Conservation (phyloP, 495 filamentous ascomycete genomes). For the Pseudomonodictys pantanalensis region DNA sequence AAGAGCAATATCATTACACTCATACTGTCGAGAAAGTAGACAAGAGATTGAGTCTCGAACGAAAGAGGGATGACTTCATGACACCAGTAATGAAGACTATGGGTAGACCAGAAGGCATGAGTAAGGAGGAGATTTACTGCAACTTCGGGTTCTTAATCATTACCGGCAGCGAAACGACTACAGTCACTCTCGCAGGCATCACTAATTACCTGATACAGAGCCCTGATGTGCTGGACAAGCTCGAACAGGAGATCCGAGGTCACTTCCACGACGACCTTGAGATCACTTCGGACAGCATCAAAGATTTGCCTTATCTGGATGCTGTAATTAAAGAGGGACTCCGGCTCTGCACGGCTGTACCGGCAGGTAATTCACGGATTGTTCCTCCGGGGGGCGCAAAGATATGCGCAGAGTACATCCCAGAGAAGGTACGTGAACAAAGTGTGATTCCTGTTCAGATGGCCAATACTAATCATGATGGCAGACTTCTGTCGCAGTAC, state of each 20-base stretch:
- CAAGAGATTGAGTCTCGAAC: conserved; percentile 4
- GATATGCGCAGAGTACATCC: not conserved
- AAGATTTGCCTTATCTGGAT: conserved; percentile 21
- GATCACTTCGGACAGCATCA: conserved; percentile 6
- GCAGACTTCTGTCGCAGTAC: no score
- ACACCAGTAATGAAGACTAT: conserved; percentile 40
- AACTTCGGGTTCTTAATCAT: not conserved
- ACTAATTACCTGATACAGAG: conserved; percentile 5
- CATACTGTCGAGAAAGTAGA: conserved; percentile 2
- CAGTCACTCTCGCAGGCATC: not conserved
- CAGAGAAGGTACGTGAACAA: not conserved
- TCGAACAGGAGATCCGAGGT: conserved; percentile 11
- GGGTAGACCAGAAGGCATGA: conserved; percentile 5
- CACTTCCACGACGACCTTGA: not conserved
- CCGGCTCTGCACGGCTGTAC: conserved; percentile 18
- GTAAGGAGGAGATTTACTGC: not conserved
- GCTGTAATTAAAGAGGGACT: conserved; percentile 18
- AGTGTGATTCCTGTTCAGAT: no score
- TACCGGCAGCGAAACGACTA: conserved; percentile 32
- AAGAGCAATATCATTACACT: conserved; percentile 1
- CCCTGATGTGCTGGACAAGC: not conserved
- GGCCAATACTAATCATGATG: no score
- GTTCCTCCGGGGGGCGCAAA: not conserved
- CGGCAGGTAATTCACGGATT: not conserved
- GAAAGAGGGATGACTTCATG: conserved; percentile 33